Percentiles rank a stretch among this genome's conserved stretches.
phyloP scores from a whole-genome alignment of 345 rosid genomes.

The Boechera stricta region DNA sequence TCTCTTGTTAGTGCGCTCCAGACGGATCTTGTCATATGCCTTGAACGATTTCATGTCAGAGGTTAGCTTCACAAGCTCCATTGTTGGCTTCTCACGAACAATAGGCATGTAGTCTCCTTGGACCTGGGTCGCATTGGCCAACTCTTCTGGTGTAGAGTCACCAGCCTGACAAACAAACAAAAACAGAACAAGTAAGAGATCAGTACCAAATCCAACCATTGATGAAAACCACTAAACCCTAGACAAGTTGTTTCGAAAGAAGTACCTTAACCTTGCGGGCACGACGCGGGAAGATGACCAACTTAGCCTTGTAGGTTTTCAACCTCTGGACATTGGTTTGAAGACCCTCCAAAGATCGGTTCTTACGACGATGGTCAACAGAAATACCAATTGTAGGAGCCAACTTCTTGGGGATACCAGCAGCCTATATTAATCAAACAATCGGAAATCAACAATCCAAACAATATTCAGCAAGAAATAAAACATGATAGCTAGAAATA shows the following conservation, averaged over 20 bases:
- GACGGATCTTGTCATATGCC: constrained; percentile 75
- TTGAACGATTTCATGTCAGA: constrained; percentile 76
- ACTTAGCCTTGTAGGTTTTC: constrained; percentile 85
- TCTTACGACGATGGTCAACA: constrained; percentile 78
- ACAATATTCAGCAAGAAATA: not conserved
- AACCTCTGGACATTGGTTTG: constrained; percentile 82
- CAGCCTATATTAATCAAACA: constrained; percentile 32
- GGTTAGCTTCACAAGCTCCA: constrained; percentile 80
- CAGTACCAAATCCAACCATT: not conserved
- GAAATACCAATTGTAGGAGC: constrained; percentile 79
- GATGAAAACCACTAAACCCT: not conserved
- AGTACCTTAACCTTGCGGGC: constrained; percentile 72
- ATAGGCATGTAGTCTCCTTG: constrained; percentile 76
- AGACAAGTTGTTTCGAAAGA: not conserved
- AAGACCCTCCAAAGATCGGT: constrained; percentile 71
- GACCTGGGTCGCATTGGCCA: constrained; percentile 84
- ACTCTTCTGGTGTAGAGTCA: constrained; percentile 82
- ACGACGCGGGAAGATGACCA: constrained; percentile 85
- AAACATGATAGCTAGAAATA: not conserved
- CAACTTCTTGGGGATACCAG: constrained; percentile 68
- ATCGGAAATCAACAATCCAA: not conserved
- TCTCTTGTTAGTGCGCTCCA: constrained; percentile 64
- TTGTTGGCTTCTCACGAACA: constrained; percentile 62
- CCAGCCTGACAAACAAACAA: constrained; percentile 61
- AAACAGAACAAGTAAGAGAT: not conserved